Evolutionary conservation across 352 stramenopile species (phyloP), one percentile per base, ranked within the genome.

Genomic region (Saprolegnia diclina): DNA sequence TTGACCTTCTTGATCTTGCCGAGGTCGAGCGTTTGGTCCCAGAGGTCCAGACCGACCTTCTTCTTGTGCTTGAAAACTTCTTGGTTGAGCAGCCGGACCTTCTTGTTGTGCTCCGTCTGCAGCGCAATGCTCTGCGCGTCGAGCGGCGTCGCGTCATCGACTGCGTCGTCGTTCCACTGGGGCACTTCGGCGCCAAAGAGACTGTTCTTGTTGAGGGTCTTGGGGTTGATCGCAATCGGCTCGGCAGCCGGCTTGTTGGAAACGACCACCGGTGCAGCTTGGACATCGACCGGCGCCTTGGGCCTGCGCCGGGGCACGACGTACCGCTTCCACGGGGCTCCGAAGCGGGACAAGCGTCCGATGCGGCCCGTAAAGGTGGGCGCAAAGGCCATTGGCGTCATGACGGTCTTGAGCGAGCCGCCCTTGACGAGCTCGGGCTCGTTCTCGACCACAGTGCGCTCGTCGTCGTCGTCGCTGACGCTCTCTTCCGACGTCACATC

Each of bases 1-100:
- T 90, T 90, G 57, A 92, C 72, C 74, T 92, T 94, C 67, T 92
- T 92, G 10, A 86, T 61, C 59, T 94, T 89, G 42, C 86, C 86
- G 10, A 64, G 57, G 65, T 94, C 86, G 1, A 94, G 75, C 21
- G 80, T 80, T 45, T 89, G 82, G 64, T 94, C 79, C 86, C 86
- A 94, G 37, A 80, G 83, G 72, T 89, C 85, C 55, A 87, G 84
- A 18, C 82, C 82, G 19, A 77, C 77, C 5, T 77, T 77, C 37
- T 87, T 87, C 45, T 85, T 85, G 56, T 83, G 77, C 54, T 88
- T 80, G 76, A 79, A 90, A 63, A 92, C 80, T 63, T 92, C 82
- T 40, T 83, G 77, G 71, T 91, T 91, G 16, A 94, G 52, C 24
- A 82, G 74, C n/a, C 82, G 80, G 18, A 92, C 71, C 46, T 92